Evolutionary conservation across 2,329 filamentous ascomycete genomes (phyloP), one percentile per base, ranked within the genome.

Genomic region (Grosmannia penicillata): DNA sequence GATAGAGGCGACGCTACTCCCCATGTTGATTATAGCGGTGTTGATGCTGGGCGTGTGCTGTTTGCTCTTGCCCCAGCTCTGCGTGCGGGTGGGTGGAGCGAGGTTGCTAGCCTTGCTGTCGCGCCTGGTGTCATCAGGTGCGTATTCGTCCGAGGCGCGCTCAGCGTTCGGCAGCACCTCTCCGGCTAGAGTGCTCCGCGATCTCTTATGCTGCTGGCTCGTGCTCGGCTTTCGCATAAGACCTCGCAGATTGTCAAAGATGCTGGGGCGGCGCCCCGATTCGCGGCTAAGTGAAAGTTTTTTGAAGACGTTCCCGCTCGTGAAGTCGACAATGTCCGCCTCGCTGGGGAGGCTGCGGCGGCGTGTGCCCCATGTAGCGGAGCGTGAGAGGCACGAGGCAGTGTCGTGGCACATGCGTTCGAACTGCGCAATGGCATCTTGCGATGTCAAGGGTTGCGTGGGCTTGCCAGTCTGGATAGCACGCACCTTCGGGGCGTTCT

Each of bases 331-430:
- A 22, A 75, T 57, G 40, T 82, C 76, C 6, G 62, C 45, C 39
- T 67, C 48, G 47, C 68, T 75, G 2, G 77, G 73, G 35, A 80
- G 61, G 52, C 78, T 79, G 41, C 71, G 69, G 30, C 77, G 70
- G 7, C 73, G 68, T 2, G 79, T 84, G 14, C 79, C 79, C 65
- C 79, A 76, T 0, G 79, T 84, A 15, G 78, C 78, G 13, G 75
- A 68, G 44, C 71, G 62, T 2, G 75, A 79, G 9, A 75, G 54
- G 10, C 77, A 60, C 0, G 75, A 78, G 22, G 65, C 67, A 34
- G 63, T 74, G 44, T 75, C 70, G 17, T 60, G 61, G 38, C 59
- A 67, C 59, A 70, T 61, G 10, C 57, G 58, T 45, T 72, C 58
- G 38, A 69, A 75, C 28, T 49, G 60, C 31, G 61, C 60, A 17